phyloP scores from a whole-genome alignment of 2,329 filamentous ascomycete species.

The Ascosphaera apis region DNA sequence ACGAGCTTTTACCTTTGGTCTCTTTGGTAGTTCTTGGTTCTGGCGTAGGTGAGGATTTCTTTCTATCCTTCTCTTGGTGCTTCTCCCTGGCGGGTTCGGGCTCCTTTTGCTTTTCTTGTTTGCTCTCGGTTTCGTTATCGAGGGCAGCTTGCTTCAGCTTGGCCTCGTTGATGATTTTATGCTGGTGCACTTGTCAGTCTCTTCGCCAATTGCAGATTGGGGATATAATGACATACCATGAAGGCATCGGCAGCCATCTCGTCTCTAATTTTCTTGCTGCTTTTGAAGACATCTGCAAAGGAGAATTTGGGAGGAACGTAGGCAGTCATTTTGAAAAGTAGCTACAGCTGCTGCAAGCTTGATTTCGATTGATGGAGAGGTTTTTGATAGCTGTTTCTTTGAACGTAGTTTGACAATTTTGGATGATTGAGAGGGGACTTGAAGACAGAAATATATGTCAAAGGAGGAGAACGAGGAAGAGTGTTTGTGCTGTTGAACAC shows the following conservation, averaged over 20 bases:
- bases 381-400: not conserved
- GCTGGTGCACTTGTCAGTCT: no score
- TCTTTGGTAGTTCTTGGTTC: no score
- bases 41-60: not conserved
- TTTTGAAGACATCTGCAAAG: constrained; percentile 8
- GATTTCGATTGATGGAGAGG: not conserved
- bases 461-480: no score
- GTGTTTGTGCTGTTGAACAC: no score
- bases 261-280: constrained; percentile 6
- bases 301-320: constrained; percentile 3
- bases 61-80: not conserved
- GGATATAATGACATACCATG: constrained; percentile 6
- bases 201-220: not conserved
- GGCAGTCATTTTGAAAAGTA: not conserved
- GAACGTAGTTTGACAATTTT: not conserved
- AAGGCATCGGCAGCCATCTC: constrained; percentile 5
- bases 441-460: no score
- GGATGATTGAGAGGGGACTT: not conserved
- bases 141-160: not conserved
- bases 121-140: not conserved
- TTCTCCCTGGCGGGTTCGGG: not conserved
- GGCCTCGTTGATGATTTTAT: not conserved
- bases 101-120: not conserved
- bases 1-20: not conserved
- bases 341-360: no score